Conservation (phyloP, 805 yeast species). For the Kuraishia capsulata region DNA sequence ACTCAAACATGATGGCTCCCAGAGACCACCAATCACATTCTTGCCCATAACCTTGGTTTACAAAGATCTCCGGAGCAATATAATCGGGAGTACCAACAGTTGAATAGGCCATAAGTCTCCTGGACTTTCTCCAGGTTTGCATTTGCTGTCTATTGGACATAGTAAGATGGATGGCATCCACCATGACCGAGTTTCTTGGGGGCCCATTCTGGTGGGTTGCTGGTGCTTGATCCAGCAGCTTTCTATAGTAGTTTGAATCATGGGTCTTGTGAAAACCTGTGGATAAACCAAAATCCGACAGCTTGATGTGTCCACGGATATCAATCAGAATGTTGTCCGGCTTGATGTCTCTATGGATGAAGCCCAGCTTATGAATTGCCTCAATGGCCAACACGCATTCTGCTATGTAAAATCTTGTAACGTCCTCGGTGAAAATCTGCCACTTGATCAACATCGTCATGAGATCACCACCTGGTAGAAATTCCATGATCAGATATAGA, state of each 20-base stretch:
- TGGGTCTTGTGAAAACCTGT: constrained; percentile 94
- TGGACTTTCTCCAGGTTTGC: constrained; percentile 91
- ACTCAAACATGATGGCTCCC: constrained; percentile 95
- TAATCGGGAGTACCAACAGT: constrained; percentile 97
- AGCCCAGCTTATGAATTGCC: constrained; percentile 86
- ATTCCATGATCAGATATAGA: constrained; percentile 73
- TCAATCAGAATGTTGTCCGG: constrained; percentile 84
- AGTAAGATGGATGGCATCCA: constrained; percentile 90
- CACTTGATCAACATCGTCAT: constrained; percentile 96
- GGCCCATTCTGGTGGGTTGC: constrained; percentile 10
- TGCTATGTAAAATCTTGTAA: constrained; percentile 88
- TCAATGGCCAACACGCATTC: constrained; percentile 94
- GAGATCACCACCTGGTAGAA: constrained; percentile 74
- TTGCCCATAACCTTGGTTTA: constrained; percentile 91
- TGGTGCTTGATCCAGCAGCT: constrained; percentile 62
- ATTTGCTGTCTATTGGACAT: constrained; percentile 92
- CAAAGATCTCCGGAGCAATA: constrained; percentile 90
- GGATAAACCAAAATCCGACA: constrained; percentile 70
- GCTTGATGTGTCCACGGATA: constrained; percentile 54
- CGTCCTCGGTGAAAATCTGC: constrained; percentile 90
- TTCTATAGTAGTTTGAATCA: constrained; percentile 79
- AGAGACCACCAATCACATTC: constrained; percentile 98
- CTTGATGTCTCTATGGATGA: constrained; percentile 94
- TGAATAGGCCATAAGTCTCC: constrained; percentile 90
- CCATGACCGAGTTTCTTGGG: constrained; percentile 72